These are phyloP conservation scores for Carex arenaria DNA, from an alignment of 202 grass and related monocot species.

Conservation along the genomic window DNA sequence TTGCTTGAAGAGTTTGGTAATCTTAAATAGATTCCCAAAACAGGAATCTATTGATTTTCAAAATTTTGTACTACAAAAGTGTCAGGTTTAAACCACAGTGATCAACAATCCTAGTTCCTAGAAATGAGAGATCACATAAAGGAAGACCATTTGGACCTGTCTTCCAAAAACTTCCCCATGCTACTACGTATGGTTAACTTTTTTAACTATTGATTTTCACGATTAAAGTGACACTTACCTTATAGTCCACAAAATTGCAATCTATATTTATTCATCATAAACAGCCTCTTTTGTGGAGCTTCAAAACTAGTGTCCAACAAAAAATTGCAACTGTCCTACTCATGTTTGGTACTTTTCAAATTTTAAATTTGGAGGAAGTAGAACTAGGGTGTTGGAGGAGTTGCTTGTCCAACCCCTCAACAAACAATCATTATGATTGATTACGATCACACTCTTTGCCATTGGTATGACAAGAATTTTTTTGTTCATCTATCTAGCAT, in stretches of 20 bases:
- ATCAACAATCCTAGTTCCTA: neutral
- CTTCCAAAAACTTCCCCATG: neutral
- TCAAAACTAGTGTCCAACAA: neutral
- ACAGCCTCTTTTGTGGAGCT: neutral
- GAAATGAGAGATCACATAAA: neutral
- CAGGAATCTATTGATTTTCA: neutral
- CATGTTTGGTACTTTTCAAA: neutral
- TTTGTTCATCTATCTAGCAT: neutral
- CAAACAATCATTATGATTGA: neutral
- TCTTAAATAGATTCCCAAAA: neutral
- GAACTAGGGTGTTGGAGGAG: neutral
- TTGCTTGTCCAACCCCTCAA: neutral
- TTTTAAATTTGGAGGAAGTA: neutral
- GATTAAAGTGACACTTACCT: neutral
- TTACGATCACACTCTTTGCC: neutral
- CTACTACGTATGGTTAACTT: too few species aligned
- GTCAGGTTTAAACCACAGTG: neutral
- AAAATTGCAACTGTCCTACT: neutral
- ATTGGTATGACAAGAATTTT: neutral
- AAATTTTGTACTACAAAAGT: neutral
- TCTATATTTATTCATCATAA: neutral
- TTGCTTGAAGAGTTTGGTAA: neutral
- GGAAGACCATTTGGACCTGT: neutral
- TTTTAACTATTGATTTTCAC: neutral
- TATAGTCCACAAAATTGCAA: neutral